phyloP scores from a whole-genome alignment of 805 yeast genomes.

The Cyberlindnera petersonii region DNA sequence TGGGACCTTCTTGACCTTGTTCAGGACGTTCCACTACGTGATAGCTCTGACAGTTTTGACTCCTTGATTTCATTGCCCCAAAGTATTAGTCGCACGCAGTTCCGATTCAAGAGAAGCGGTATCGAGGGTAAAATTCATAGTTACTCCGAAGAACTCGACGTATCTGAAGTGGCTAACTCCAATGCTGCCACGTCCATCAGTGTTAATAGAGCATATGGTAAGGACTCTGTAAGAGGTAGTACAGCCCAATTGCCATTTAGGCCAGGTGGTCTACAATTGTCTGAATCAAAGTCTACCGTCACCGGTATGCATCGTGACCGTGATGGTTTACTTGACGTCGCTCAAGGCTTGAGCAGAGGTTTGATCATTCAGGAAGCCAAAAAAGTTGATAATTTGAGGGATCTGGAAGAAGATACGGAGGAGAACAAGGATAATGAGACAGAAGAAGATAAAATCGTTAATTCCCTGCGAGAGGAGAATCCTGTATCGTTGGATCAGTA shows the following conservation, averaged over 20 bases:
- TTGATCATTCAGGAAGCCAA: constrained; percentile 29
- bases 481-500: constrained; percentile 7
- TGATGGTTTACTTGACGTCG: constrained; percentile 74
- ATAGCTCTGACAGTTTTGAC: constrained; percentile 24
- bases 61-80: constrained; percentile 54
- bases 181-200: constrained; percentile 71
- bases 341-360: constrained; percentile 81
- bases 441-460: constrained; percentile 20
- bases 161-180: constrained; percentile 40
- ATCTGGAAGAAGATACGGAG: constrained; percentile 21
- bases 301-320: constrained; percentile 57
- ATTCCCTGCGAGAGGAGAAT: background rate
- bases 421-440: constrained; percentile 23
- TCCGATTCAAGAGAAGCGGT: constrained; percentile 70
- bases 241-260: constrained; percentile 80
- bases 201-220: constrained; percentile 60
- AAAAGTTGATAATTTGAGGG: constrained; percentile 12
- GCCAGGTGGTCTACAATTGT: constrained; percentile 74
- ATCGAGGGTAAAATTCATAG: constrained; percentile 64
- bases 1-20: constrained; percentile 70
- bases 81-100: constrained; percentile 56
- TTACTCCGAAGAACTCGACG: constrained; percentile 59
- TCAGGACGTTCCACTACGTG: constrained; percentile 49
- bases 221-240: constrained; percentile 63
- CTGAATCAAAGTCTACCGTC: constrained; percentile 33